Evolutionary conservation across 2,329 filamentous ascomycete genomes (phyloP).

Genomic region (Ceratocystis smalleyi): DNA sequence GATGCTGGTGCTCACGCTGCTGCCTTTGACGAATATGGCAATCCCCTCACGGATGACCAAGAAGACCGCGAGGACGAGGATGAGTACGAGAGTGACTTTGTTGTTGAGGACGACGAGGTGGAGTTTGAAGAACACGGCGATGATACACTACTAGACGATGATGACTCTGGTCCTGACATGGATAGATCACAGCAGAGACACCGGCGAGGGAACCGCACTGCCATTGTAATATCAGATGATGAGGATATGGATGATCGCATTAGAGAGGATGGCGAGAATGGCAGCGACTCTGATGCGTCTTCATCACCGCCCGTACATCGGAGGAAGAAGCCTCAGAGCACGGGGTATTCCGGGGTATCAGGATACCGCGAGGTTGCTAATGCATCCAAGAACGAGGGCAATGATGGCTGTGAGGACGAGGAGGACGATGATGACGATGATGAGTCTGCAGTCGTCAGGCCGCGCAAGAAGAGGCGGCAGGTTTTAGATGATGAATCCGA

Average conservation of each 20-base stretch:
- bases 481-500: constrained; percentile 1
- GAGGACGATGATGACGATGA: neutral
- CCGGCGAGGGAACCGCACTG: neutral
- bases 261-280: neutral
- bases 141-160: constrained; percentile 7
- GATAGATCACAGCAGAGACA: neutral
- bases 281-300: neutral
- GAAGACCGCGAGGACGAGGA: constrained; percentile 2
- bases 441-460: neutral
- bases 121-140: constrained; percentile 6
- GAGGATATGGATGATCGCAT: neutral
- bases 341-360: neutral
- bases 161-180: neutral
- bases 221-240: neutral
- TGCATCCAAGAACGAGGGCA: neutral
- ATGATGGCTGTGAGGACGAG: neutral
- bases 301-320: neutral
- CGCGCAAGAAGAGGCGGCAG: neutral
- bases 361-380: neutral
- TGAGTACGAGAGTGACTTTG: constrained; percentile 13
- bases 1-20: neutral
- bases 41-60: neutral
- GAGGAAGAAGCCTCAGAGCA: neutral
- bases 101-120: constrained; percentile 12
- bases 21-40: neutral